Base-by-base conservation (phyloP, 495 filamentous ascomycete genomes). In the Trichocladium antarcticum region DNA sequence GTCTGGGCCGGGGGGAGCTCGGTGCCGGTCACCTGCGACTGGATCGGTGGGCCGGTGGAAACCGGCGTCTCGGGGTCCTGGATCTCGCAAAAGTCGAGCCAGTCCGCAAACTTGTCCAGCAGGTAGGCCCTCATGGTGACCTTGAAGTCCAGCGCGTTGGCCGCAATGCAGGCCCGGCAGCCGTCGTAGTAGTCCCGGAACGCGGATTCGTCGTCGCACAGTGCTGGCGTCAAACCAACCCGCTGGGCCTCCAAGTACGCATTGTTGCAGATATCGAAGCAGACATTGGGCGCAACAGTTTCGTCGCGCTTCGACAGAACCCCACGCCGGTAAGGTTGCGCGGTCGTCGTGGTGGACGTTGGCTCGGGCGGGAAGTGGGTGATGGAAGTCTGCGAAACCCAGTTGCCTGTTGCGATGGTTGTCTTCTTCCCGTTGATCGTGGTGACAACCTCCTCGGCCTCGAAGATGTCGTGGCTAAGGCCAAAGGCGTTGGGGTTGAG, bases 401-500 rank as follows among this genome's bases (percentile, higher is more conserved):
- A 77, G 45, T 76, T 69, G 9, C 74, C 72, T 0, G 72, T 75
- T 8, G 50, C 53, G 45, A 57, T 57, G 12, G 64, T 74, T 1
- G 59, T 64, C 6, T 59, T 43, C 11, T 47, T 45, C 32, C 57
- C 63, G 31, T 53, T 32, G 19, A 60, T 28, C 36, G 55, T 47
- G 0, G 47, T 32, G 12, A 58, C 42, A n/a, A 62, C 29, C 0
- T 55, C 50, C 17, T 64, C 45, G 3, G 60, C 28, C 35, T 60
- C 68, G 53, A 85, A 85, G 31, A 87, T 81, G 28, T 68, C 71
- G 49, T 79, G 74, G 40, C 70, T 74, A 21, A 87, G 56, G 7
- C 80, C 81, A 55, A 87, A 87, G 14, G 66, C 68, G 1, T 59
- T 53, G 6, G 83, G 83, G 16, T 77, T 64, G n/a, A 85, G 70